A percentile compares a stretch with the other conserved stretches of the same genome.
These are phyloP conservation scores for Fusarium sp. DNA, from an alignment of 2,329 filamentous ascomycete genomes.

Conservation along the genomic window DNA sequence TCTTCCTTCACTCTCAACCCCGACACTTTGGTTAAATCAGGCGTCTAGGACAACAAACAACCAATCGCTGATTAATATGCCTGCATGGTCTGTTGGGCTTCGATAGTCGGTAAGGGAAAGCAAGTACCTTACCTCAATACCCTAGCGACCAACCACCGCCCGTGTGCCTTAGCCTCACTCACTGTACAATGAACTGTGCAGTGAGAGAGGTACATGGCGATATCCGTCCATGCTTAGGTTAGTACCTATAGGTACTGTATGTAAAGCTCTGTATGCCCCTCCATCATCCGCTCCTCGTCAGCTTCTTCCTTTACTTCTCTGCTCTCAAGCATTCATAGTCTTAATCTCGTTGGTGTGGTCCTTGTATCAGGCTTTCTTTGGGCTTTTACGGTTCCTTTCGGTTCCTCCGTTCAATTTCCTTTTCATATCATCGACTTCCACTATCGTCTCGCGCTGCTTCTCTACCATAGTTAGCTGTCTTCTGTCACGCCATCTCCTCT, in stretches of 20 bases:
- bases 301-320: conserved; percentile 12
- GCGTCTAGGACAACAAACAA: not conserved
- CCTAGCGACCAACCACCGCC: not conserved
- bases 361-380: conserved; percentile 26
- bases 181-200: conserved; percentile 22
- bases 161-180: not conserved
- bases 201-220: not conserved
- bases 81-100: conserved; percentile 14
- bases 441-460: not conserved
- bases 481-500: not conserved
- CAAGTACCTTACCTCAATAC: not conserved
- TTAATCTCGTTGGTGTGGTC: conserved; percentile 13
- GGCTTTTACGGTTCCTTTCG: conserved; percentile 21
- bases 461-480: not conserved
- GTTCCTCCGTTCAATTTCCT: conserved; percentile 21
- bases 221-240: not conserved
- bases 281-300: not conserved
- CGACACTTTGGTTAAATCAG: conserved; percentile 11
- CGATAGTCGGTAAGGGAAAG: conserved; percentile 22
- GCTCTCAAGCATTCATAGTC: conserved; percentile 11
- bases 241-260: no score
- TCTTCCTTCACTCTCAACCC: conserved; percentile 19
- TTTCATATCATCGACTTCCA: not conserved
- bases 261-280: conserved; percentile 3
- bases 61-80: conserved; percentile 17